phyloP scores from a whole-genome alignment of 2,329 filamentous ascomycete species.

The Byssochlamys sp. region DNA sequence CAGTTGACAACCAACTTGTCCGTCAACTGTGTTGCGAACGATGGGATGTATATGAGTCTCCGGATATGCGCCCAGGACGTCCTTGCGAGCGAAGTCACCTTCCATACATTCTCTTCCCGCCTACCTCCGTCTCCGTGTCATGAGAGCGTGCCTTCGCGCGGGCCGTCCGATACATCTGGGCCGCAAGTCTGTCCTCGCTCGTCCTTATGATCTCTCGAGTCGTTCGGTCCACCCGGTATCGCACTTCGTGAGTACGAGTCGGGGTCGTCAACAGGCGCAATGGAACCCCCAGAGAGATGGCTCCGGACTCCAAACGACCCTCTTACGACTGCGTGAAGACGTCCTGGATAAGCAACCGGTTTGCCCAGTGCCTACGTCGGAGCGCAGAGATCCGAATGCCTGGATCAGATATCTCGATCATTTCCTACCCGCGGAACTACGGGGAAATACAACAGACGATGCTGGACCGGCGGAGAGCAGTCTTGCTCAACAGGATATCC shows the following conservation, averaged over 20 bases:
- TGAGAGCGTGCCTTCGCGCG: constrained; percentile 32
- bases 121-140: constrained; percentile 28
- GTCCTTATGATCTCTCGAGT: constrained; percentile 3
- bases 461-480: neutral
- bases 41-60: constrained; percentile 6
- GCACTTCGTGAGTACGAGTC: constrained; percentile 2
- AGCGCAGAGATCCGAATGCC: constrained; percentile 15
- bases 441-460: constrained; percentile 6
- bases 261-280: constrained; percentile 8
- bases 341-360: constrained; percentile 4
- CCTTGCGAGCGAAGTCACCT: constrained; percentile 16
- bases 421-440: constrained; percentile 22
- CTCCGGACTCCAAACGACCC: constrained; percentile 2
- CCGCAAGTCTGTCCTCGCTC: constrained; percentile 15
- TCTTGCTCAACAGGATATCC: constrained; percentile 8
- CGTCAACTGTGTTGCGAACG: neutral
- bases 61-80: constrained; percentile 20
- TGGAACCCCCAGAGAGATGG: constrained; percentile 14
- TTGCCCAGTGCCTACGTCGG: constrained; percentile 11
- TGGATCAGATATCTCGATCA: constrained; percentile 29
- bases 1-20: neutral
- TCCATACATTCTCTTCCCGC: constrained; percentile 17
- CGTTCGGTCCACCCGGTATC: neutral
- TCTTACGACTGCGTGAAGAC: constrained; percentile 10
- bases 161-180: constrained; percentile 26